Percentiles rank a stretch among this genome's conserved stretches.
Evolutionary conservation across 2,329 filamentous ascomycete genomes (phyloP).

Genomic region (Colletotrichum lupini): DNA sequence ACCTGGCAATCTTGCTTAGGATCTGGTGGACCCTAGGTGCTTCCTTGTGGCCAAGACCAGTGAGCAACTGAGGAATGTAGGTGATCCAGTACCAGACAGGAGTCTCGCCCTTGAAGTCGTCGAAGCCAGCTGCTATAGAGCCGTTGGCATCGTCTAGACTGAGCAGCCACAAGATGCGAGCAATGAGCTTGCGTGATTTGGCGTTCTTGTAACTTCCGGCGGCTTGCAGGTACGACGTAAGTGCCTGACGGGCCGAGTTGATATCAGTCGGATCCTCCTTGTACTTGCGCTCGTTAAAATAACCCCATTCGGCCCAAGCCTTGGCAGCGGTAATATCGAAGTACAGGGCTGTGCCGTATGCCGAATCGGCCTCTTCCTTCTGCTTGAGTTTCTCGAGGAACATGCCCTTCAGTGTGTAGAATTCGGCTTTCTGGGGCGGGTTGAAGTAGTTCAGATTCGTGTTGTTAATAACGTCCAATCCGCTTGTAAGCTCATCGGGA

Average conservation of each 20-base stretch:
- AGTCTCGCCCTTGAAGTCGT: constrained; percentile 96
- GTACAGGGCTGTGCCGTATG: constrained; percentile 94
- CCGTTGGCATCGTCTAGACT: constrained; percentile 92
- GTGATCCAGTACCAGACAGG: constrained; percentile 99
- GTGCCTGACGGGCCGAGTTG: constrained; percentile 86
- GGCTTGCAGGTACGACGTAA: constrained; percentile 96
- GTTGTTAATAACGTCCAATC: constrained; percentile 98
- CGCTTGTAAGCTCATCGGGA: constrained; percentile 88
- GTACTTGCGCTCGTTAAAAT: constrained; percentile 97
- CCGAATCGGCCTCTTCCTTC: constrained; percentile 90
- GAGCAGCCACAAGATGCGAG: constrained; percentile 93
- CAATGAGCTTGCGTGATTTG: constrained; percentile 93
- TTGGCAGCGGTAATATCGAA: constrained; percentile 96
- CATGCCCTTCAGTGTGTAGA: constrained; percentile 99
- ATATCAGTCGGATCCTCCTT: constrained; percentile 88
- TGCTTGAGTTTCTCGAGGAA: constrained; percentile 95
- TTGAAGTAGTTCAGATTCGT: constrained; percentile 99
- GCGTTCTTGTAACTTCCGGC: constrained; percentile 97
- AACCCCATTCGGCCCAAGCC: constrained; percentile 99
- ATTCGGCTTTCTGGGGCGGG: constrained; percentile 94
- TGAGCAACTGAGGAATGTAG: constrained; percentile 95
- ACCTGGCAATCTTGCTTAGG: constrained; percentile 92
- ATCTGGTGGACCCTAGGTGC: constrained; percentile 87
- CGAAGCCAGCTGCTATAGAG: constrained; percentile 85
- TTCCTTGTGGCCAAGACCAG: constrained; percentile 91